Evolutionary conservation across 1,284 basidiomycete genomes (phyloP).

Genomic region (Coniferiporia sulphurascens): DNA sequence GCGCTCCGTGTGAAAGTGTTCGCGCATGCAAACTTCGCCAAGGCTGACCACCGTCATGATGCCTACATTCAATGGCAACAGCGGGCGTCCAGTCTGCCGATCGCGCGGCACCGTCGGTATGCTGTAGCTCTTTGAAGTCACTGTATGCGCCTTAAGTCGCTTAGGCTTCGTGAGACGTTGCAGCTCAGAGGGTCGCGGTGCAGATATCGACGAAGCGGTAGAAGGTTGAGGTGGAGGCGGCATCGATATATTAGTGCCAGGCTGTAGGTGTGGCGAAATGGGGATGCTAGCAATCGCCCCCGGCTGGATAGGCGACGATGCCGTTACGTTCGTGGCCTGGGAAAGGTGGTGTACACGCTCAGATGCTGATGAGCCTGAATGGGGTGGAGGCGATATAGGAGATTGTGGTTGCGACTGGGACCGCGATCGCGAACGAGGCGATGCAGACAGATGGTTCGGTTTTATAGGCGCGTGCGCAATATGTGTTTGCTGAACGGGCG

Average conservation of each 20-base stretch:
- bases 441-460: not conserved
- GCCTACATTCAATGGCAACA: conserved; percentile 71
- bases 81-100: conserved; percentile 50
- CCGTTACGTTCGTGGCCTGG: not conserved
- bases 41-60: conserved; percentile 75
- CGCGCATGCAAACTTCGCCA: conserved; percentile 69
- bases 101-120: conserved; percentile 74
- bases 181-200: conserved; percentile 34
- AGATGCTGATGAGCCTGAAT: not conserved
- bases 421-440: conserved; percentile 11
- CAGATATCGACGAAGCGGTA: not conserved
- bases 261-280: not conserved
- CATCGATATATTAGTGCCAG: not conserved
- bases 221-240: not conserved
- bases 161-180: conserved; percentile 59
- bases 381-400: conserved; percentile 23
- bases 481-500: conserved; percentile 3
- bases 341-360: not conserved
- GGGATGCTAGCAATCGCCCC: not conserved
- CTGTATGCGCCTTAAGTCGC: conserved; percentile 70
- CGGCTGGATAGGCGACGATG: not conserved
- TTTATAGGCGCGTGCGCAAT: not conserved
- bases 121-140: conserved; percentile 65
- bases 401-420: conserved; percentile 22
- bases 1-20: conserved; percentile 78